phyloP scores from a whole-genome alignment of 495 filamentous ascomycete species.

The Talaromyces borbonicus region DNA sequence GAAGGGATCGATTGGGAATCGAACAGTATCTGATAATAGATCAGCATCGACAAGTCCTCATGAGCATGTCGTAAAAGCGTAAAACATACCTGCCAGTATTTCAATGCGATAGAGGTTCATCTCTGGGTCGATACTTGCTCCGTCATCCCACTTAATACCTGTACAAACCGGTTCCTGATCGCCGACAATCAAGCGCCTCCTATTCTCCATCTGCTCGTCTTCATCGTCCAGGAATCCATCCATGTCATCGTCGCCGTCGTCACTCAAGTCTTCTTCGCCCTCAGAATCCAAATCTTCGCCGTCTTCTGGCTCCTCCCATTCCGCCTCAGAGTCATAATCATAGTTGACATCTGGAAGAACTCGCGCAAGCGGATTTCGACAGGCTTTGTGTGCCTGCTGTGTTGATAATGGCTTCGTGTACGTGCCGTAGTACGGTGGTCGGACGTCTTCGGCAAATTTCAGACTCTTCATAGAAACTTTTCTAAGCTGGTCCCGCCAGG shows the following conservation, averaged over 20 bases:
- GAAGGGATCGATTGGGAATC: constrained; percentile 71
- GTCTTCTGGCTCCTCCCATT: constrained; percentile 81
- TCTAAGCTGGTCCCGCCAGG: constrained; percentile 39
- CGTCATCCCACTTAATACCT: constrained; percentile 75
- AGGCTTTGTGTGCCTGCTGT: constrained; percentile 44
- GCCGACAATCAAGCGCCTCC: constrained; percentile 43
- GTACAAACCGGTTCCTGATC: constrained; percentile 67
- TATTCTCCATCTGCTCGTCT: constrained; percentile 28
- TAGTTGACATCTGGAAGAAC: constrained; percentile 66
- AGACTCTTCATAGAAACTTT: constrained; percentile 65
- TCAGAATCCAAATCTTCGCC: constrained; percentile 69
- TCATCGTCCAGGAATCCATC: constrained; percentile 46
- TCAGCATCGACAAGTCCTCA: not conserved
- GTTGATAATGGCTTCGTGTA: constrained; percentile 48
- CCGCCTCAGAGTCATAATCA: constrained; percentile 93
- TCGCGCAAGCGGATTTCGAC: constrained; percentile 59
- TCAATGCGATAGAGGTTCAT: constrained; percentile 56
- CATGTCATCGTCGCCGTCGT: constrained; percentile 46
- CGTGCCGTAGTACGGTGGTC: constrained; percentile 85
- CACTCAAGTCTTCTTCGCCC: constrained; percentile 59
- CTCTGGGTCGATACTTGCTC: constrained; percentile 31
- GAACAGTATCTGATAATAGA: constrained; percentile 26
- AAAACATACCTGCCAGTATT: constrained; percentile 51
- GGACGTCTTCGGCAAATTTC: constrained; percentile 75
- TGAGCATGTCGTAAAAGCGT: not conserved